phyloP scores from a whole-genome alignment of 225 moss, liverwort and hornwort species.

The Pseudisothecium myosuroides region DNA sequence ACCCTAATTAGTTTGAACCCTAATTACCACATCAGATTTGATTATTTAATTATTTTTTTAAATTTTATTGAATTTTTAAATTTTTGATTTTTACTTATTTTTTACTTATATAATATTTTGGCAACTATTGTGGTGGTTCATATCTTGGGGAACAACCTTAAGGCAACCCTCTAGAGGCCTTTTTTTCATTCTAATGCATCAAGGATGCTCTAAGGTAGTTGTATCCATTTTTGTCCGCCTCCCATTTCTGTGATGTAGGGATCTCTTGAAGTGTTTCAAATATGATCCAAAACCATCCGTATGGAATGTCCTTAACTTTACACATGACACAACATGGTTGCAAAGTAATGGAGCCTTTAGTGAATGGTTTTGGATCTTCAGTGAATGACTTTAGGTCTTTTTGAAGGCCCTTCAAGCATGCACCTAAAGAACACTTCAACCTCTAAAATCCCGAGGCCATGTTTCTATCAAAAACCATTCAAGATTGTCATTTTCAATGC shows the following conservation, averaged over 20 bases:
- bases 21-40: no score
- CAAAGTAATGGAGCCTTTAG: background rate
- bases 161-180: no score
- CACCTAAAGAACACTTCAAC: background rate
- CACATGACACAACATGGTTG: rapidly evolving
- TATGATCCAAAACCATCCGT: background rate
- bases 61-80: no score
- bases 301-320: background rate
- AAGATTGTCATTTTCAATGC: background rate
- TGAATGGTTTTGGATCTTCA: background rate
- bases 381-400: background rate
- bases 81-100: no score
- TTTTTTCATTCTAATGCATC: no score
- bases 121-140: no score
- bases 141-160: no score
- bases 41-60: no score
- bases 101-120: no score
- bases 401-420: background rate
- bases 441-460: background rate
- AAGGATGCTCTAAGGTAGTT: no score
- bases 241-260: rapidly evolving
- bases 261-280: background rate
- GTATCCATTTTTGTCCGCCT: rapidly evolving
- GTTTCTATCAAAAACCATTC: background rate
- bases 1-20: no score